phyloP scores from a whole-genome alignment of 176 grass and related monocot species.

The Eremochloa ophiuroides region DNA sequence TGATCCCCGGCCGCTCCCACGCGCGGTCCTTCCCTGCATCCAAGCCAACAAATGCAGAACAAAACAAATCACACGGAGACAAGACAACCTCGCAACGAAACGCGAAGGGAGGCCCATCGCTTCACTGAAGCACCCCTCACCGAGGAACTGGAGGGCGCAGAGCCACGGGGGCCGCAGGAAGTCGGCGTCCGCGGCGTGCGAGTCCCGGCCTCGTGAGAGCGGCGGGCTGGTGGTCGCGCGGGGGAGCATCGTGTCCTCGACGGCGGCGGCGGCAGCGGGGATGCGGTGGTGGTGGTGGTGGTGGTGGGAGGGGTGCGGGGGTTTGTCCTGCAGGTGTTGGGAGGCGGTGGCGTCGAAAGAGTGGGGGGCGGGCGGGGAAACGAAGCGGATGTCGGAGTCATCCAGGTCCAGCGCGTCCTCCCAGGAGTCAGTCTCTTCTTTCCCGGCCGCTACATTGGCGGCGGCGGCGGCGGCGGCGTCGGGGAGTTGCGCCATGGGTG shows the following conservation, averaged over 20 bases:
- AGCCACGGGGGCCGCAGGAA: slow-evolving; percentile 64
- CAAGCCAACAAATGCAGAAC: not conserved
- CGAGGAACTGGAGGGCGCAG: slow-evolving; percentile 54
- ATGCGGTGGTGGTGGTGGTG: slow-evolving; percentile 21
- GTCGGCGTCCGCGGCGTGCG: slow-evolving; percentile 41
- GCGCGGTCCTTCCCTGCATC: slow-evolving; percentile 1
- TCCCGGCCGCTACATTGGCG: not conserved
- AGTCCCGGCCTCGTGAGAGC: not conserved
- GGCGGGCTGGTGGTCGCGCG: not conserved
- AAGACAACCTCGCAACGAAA: not conserved
- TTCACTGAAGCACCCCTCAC: slow-evolving; percentile 23
- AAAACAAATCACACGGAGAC: not conserved
- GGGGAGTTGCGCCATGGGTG: slow-evolving; percentile 8
- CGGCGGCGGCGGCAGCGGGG: slow-evolving; percentile 37
- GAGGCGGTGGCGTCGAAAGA: not conserved
- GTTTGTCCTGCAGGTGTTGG: not conserved
- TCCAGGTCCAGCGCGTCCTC: slow-evolving; percentile 54
- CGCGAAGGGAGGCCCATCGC: no score
- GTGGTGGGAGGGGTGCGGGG: not conserved
- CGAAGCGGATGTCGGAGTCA: slow-evolving; percentile 47
- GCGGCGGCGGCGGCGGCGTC: not conserved
- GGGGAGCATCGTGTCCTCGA: slow-evolving; percentile 30
- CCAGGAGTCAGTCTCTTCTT: slow-evolving; percentile 15
- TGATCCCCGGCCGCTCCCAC: slow-evolving; percentile 24
- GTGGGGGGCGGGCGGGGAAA: not conserved